Evolutionary conservation across 2,329 filamentous ascomycete genomes (phyloP), one percentile per base, ranked within the genome.

Genomic region (Xylaria sp.): DNA sequence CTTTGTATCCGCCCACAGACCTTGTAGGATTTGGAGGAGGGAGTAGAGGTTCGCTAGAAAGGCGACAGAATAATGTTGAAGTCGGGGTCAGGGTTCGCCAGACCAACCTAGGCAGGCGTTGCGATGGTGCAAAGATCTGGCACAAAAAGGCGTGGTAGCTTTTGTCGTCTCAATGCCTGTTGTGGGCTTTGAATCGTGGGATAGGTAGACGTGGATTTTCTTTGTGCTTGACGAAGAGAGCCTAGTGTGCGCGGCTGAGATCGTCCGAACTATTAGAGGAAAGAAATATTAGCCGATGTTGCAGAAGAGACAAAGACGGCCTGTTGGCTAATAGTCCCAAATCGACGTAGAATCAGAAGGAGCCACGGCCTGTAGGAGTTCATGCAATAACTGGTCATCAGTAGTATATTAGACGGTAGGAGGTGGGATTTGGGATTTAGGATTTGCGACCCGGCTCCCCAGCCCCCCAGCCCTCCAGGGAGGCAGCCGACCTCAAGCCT

Each of bases 171-270:
- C 23, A 36, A 51, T 43, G 43, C 48, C 28, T 62, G 43, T 60
- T 65, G 66, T 51, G 20, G 54, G 58, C 65, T 73, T 73, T 73
- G 64, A 72, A 66, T 60, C 51, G 61, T 43, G 10, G 62, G 36
- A 23, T n/a, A 60, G 51, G 39, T n/a, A 60, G 63, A 66, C 57
- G 58, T n/a, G 46, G 51, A 36, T 59, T 25, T 72, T 71, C 74
- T 75, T 76, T 76, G 73, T 75, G 66, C 15, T 72, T 41, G 68
- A 72, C 64, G 70, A 64, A 69, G 63, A 66, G 62, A 73, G 73
- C 58, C 71, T 75, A 71, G 71, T 73, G 72, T 48, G 71, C 54
- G 62, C 60, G 20, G 51, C 65, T 71, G 62, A 20, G 60, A 62
- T 70, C 67, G 69, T 70, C 57, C 64, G 67, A 65, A 58, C 65